Evolutionary conservation across 139 green algal genomes (phyloP).

Genomic region (Chlorella sp.): DNA sequence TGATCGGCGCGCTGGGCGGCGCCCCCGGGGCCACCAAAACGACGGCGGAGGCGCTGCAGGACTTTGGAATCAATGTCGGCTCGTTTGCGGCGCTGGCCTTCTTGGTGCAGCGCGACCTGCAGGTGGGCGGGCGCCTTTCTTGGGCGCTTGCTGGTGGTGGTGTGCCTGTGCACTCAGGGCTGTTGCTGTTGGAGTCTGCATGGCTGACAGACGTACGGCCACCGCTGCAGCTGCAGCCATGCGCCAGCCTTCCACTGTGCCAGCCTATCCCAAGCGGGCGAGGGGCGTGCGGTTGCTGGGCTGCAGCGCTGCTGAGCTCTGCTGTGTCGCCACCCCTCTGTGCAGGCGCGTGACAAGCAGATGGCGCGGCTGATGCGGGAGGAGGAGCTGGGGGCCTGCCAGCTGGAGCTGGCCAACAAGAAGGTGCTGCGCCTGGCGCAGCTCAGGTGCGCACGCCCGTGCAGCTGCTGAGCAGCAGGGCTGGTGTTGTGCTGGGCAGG

Average conservation of each 20-base stretch:
- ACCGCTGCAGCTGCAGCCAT: not conserved
- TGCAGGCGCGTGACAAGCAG: slow-evolving; percentile 76
- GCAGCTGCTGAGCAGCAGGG: no score
- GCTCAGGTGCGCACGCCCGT: no score
- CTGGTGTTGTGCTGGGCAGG: no score
- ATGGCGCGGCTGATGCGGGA: slow-evolving; percentile 76
- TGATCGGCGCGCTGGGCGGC: slow-evolving; percentile 69
- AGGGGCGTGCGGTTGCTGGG: no score
- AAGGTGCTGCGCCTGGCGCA: slow-evolving; percentile 64
- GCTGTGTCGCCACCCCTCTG: not conserved
- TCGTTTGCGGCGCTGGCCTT: slow-evolving; percentile 57
- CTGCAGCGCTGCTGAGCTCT: not conserved
- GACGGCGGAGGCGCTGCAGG: slow-evolving; percentile 61
- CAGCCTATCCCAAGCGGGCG: no score
- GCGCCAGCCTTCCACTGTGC: not conserved
- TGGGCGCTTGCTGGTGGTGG: no score
- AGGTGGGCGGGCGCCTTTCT: no score
- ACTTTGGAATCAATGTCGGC: slow-evolving; percentile 78
- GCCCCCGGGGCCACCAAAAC: slow-evolving; percentile 61
- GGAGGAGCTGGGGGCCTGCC: slow-evolving; percentile 67
- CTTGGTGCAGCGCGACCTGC: slow-evolving; percentile 54
- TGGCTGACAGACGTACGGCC: no score
- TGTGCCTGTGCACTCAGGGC: no score
- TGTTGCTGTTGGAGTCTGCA: no score
- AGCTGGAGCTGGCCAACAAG: slow-evolving; percentile 75